Conservation (phyloP, 208 protist species). For the Trypanosoma conorhini region DNA sequence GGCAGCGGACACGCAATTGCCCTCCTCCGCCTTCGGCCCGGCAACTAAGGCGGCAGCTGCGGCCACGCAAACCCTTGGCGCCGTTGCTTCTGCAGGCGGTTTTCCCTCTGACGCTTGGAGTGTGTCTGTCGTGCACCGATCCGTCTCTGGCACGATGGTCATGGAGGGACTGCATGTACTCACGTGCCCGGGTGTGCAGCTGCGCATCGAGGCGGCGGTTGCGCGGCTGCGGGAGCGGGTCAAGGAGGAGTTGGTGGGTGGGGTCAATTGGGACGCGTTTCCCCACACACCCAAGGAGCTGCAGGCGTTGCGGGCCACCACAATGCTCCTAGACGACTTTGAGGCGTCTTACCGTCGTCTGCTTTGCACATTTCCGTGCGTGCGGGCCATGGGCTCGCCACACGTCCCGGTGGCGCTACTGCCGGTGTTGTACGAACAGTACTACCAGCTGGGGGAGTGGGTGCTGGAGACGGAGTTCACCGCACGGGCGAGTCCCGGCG, state of each 20-base stretch:
- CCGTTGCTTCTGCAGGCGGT: background rate
- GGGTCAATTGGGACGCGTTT: background rate
- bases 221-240: slow-evolving; percentile 11
- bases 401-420: slow-evolving; percentile 22
- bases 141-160: slow-evolving; percentile 3
- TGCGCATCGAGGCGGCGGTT: slow-evolving; percentile 14
- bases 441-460: slow-evolving; percentile 25
- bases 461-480: slow-evolving; percentile 13
- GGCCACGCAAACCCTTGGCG: background rate
- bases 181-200: slow-evolving; percentile 24
- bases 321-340: slow-evolving; percentile 25
- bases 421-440: slow-evolving; percentile 19
- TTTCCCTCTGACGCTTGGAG: background rate
- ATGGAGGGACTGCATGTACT: slow-evolving; percentile 30
- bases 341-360: slow-evolving; percentile 6
- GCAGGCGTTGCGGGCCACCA: slow-evolving; percentile 1
- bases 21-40: background rate
- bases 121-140: background rate
- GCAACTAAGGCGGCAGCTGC: background rate
- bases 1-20: background rate
- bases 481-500: background rate
- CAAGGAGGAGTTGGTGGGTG: slow-evolving; percentile 10
- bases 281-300: slow-evolving; percentile 12
- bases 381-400: slow-evolving; percentile 12
- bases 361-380: slow-evolving; percentile 19